A percentile compares a stretch with the other conserved stretches of the same genome.
These are phyloP conservation scores for Sphaceloma murrayae DNA, from an alignment of 2,329 filamentous ascomycete species.

Conservation along the genomic window DNA sequence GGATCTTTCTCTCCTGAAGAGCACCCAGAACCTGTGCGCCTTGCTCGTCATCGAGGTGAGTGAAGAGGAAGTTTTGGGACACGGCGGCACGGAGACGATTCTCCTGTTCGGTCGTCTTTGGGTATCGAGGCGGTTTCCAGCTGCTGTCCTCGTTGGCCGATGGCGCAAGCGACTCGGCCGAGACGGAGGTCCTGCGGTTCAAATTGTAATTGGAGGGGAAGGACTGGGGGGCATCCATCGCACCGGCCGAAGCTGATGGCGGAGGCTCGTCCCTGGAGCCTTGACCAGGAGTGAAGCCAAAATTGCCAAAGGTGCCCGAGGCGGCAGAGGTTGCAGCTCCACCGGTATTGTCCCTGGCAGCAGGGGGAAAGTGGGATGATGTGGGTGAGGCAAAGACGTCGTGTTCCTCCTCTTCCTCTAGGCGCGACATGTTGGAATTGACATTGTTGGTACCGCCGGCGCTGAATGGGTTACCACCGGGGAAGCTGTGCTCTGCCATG, in stretches of 20 bases:
- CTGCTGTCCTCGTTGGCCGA: slow-evolving; percentile 74
- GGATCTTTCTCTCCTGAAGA: slow-evolving; percentile 88
- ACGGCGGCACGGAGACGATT: slow-evolving; percentile 71
- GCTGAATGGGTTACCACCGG: slow-evolving; percentile 70
- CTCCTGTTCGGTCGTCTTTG: slow-evolving; percentile 74
- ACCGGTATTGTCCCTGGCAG: slow-evolving; percentile 35
- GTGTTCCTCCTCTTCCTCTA: slow-evolving; percentile 80
- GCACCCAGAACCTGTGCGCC: slow-evolving; percentile 78
- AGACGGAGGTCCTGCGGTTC: slow-evolving; percentile 86
- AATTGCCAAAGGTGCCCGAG: slow-evolving; percentile 30
- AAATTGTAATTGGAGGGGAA: slow-evolving; percentile 93
- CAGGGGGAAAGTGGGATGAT: slow-evolving; percentile 36
- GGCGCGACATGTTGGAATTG: slow-evolving; percentile 45
- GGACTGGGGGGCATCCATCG: slow-evolving; percentile 50
- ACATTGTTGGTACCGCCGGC: slow-evolving; percentile 28
- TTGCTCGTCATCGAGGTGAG: slow-evolving; percentile 89
- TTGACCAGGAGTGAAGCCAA: slow-evolving; percentile 27
- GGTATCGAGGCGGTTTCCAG: slow-evolving; percentile 78
- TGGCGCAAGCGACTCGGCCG: slow-evolving; percentile 90
- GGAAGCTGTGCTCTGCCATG: slow-evolving; percentile 70
- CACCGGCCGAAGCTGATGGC: slow-evolving; percentile 35
- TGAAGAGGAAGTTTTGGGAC: slow-evolving; percentile 84
- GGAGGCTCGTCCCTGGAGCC: slow-evolving; percentile 27
- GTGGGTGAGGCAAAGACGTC: slow-evolving; percentile 69
- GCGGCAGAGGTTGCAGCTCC: slow-evolving; percentile 27